A percentile compares a stretch with the other conserved stretches of the same genome.
phyloP scores from a whole-genome alignment of 2,329 filamentous ascomycete genomes.

The Paramyrothecium sp. region DNA sequence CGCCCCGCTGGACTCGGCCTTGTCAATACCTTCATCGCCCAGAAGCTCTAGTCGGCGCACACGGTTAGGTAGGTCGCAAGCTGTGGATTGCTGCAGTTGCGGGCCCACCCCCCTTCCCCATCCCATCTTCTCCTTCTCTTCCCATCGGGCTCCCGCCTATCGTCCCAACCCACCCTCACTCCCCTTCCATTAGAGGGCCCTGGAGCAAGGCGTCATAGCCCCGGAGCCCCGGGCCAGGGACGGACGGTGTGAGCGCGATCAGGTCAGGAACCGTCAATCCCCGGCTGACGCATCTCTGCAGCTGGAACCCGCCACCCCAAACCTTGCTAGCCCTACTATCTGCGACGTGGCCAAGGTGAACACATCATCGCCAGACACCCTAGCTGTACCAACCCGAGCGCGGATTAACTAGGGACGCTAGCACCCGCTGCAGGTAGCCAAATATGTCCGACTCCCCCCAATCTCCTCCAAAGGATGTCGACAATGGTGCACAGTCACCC shows the following conservation, averaged over 20 bases:
- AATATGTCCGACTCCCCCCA: conserved; percentile 88
- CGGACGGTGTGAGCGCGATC: conserved; percentile 23
- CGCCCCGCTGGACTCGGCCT: neutral
- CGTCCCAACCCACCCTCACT: conserved; percentile 12
- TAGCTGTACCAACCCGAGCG: conserved; percentile 54
- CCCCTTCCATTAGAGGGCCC: conserved; percentile 19
- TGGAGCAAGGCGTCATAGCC: conserved; percentile 39
- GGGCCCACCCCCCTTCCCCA: conserved; percentile 20
- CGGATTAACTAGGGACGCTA: conserved; percentile 57
- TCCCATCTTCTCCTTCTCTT: conserved; percentile 13
- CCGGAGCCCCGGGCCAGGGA: conserved; percentile 36
- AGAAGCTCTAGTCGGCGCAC: neutral
- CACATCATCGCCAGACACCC: conserved; percentile 54
- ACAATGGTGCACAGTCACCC: conserved; percentile 87
- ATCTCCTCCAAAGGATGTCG: conserved; percentile 93
- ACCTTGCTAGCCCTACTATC: conserved; percentile 52
- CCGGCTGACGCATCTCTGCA: conserved; percentile 54
- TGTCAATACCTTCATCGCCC: neutral
- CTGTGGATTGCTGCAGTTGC: conserved; percentile 8
- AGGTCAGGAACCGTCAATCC: neutral
- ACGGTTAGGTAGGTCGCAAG: neutral
- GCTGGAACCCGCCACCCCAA: conserved; percentile 43
- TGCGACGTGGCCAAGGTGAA: conserved; percentile 59
- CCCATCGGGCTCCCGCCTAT: neutral
- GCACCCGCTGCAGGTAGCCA: conserved; percentile 68